A percentile compares a stretch with the other conserved stretches of the same genome.
These are phyloP conservation scores for Spergularia azorica DNA, from an alignment of 179 eudicot species.

Conservation along the genomic window DNA sequence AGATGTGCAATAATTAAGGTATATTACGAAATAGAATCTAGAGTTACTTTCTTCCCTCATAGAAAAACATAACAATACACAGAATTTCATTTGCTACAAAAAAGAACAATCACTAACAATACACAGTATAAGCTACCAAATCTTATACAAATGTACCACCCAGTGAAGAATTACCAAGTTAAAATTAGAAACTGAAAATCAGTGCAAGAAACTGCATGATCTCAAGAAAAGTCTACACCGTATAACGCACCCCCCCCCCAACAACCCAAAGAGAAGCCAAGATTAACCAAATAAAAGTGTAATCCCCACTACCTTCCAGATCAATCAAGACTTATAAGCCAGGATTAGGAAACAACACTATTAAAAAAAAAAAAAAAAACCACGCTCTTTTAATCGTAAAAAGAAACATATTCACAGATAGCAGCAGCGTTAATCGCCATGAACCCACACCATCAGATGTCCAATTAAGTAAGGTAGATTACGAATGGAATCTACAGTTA, in stretches of 20 bases:
- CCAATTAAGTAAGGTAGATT: background rate
- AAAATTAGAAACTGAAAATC: background rate
- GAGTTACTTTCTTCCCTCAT: background rate
- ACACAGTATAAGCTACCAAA: background rate
- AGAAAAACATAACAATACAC: slow-evolving; percentile 33
- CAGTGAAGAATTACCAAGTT: background rate
- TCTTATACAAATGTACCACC: background rate
- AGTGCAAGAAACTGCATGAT: background rate
- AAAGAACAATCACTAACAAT: background rate
- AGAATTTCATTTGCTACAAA: too few species aligned
- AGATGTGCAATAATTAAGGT: background rate
- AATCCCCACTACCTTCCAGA: slow-evolving; percentile 31
- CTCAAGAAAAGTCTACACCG: background rate
- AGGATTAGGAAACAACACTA: slow-evolving; percentile 18
- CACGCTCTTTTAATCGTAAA: background rate
- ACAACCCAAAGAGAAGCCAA: background rate
- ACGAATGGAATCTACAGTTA: background rate
- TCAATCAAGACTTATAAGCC: background rate
- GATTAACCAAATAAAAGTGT: background rate
- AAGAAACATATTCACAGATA: background rate
- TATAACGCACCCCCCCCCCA: background rate
- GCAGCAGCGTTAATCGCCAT: background rate
- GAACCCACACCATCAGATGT: background rate
- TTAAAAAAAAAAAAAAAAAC: slow-evolving; percentile 48
- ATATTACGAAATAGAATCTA: background rate